Evolutionary conservation across 257 asterid species (phyloP), one percentile per base, ranked within the genome.

Genomic region (Plantago major): DNA sequence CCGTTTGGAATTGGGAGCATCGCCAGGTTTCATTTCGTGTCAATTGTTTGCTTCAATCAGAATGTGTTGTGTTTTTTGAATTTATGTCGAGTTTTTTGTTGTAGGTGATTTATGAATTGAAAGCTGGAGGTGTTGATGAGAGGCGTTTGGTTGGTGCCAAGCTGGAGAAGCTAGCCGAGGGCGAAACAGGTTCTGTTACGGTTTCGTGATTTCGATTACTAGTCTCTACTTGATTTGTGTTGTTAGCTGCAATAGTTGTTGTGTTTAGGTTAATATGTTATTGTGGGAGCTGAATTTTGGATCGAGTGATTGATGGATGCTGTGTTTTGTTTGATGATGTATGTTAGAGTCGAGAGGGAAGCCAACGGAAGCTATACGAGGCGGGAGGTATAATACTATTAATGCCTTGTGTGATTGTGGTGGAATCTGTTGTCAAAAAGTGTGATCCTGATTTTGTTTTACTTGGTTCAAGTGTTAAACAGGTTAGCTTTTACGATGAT

Each of bases 1-100:
- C 99, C 69, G 97, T 93, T 55, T 93, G 99, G 99, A 93, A 93
- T 75, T 93, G 99, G 99, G 97, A 93, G 26, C 95, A 93, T 70
- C 95, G 95, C 26, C 99, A 93, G 97, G 99, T 93, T 66, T 37
- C 12, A 9, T 22, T 42, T 4, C n/a, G 30, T 56, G 6, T 3
- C 9, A n/a, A n/a, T n/a, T 4, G 5, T 3, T 42, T 0, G n/a
- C 7, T 37, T 22, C 4, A 10, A 48, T 13, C n/a, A 13, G 6
- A 9, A 19, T 37, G 11, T 44, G 15, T 46, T 28, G 14, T 38
- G 14, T 12, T 15, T 58, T 55, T 11, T 18, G 47, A 43, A 18
- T 40, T 58, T 54, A 63, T 70, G 62, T 46, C n/a, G 40, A 19
- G 10, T 6, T 54, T 55, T 13, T 46, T 54, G 53, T 33, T 63